Base-by-base conservation (phyloP, 2,329 filamentous ascomycete genomes). In the Calonectria henricotiae region DNA sequence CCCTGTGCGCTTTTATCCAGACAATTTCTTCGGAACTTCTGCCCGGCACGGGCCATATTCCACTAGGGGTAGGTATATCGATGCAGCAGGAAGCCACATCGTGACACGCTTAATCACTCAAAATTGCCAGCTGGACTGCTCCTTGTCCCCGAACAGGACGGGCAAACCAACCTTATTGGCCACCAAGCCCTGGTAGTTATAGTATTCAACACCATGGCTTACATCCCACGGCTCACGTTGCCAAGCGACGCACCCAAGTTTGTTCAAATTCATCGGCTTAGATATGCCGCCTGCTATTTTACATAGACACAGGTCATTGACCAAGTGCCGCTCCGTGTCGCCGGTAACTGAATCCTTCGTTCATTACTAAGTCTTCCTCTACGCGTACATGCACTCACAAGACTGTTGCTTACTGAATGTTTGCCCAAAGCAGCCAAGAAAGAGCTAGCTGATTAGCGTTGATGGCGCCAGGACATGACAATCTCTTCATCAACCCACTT, bases 11-110 rank as follows among this genome's bases (percentile, higher is more conserved):
- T 55, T 54, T 69, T 62, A 55, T 49, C 51, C 62, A 65, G 47
- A 65, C 61, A 32, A 49, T 54, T 61, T 35, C 17, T 43, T 66
- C 67, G 62, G 67, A 65, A 69, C 62, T 62, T 62, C 54, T 65
- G 62, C 47, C 67, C 67, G 62, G 62, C 47, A 66, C 20, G 54
- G 58, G 35, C 9, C 62, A 44, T 62, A 65, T 46, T 32, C 20
- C n/a, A 6, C 37, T 39, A 44, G 47, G 58, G 67, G 61, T 39
- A 54, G 44, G 8, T 43, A 60, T 64, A 60, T 43, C 35, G 54
- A 47, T 39, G 37, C 17, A 37, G 27, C 62, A 35, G 25, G 25
- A 49, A 54, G 30, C 20, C 20, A 37, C 51, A 58, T 39, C 20
- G 32, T 58, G 35, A 17, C 51, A 39, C 37, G 35, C 51, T 51